These are phyloP conservation scores for Aristolochia fimbriata DNA, from an alignment of 164 flowering plant genomes.

Conservation along the genomic window DNA sequence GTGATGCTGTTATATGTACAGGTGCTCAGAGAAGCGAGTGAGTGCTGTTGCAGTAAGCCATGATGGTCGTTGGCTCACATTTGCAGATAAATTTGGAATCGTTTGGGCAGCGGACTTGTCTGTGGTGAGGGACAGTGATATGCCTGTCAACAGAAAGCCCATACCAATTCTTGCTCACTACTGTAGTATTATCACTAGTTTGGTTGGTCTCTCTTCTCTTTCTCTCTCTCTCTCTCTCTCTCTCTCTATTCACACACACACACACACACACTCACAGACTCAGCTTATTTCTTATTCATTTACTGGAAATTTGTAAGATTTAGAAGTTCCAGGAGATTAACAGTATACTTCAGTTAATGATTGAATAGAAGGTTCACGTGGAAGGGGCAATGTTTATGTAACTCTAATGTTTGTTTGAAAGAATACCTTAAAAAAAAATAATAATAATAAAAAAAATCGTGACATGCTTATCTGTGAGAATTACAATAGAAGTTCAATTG, in stretches of 20 bases:
- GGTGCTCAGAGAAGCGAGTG: constrained; percentile 89
- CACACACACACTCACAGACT: neutral
- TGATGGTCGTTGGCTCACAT: constrained; percentile 57
- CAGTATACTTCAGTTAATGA: no score
- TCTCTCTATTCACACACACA: neutral
- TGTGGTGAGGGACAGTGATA: constrained; percentile 18
- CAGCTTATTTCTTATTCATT: neutral
- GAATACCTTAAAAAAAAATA: no score
- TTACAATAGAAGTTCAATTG: no score
- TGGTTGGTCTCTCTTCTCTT: constrained; percentile 31
- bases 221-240: neutral
- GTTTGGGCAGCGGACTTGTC: constrained; percentile 59
- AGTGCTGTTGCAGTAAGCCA: constrained; percentile 75
- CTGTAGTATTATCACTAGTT: constrained; percentile 91
- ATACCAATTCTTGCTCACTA: constrained; percentile 73
- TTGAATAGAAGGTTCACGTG: no score
- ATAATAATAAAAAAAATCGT: no score
- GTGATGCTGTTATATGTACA: constrained; percentile 16
- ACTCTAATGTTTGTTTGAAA: no score
- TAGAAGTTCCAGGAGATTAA: no score
- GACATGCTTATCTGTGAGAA: no score
- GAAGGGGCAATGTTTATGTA: no score
- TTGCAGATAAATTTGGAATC: constrained; percentile 95
- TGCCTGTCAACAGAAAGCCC: constrained; percentile 35
- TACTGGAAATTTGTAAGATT: no score